Base-by-base conservation (phyloP, 2,329 filamentous ascomycete species). In the Beauveria rudraprayagi region DNA sequence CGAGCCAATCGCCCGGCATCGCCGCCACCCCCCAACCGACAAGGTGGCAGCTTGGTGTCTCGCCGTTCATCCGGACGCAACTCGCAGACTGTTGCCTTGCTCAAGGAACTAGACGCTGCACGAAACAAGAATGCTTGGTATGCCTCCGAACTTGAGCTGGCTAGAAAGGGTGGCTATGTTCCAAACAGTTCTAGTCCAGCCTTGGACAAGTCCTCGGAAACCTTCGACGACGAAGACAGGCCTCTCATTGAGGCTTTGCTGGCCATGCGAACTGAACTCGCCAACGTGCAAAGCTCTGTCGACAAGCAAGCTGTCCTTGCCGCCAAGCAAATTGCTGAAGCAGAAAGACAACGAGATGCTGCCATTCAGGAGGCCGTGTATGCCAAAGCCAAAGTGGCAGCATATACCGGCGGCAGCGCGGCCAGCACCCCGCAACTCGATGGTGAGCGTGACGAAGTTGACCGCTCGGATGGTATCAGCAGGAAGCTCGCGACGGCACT, bases 301-400 rank as follows among this genome's bases (percentile, higher is more conserved):
- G 92, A 97, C 67, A 86, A 91, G 66, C 94, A 97, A 75, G 90
- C 92, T 14, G 80, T 91, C 8, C 78, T 91, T 61, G 92, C 94
- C 9, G 91, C 92, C 0, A 92, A 89, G 72, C 86, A 93, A 64
- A 92, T 99, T 64, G 92, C 93, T 1, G 92, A 97, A 71, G 89
- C 95, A 1, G 94, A 99, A 72, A 92, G 90, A 71, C 94, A 99
- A 76, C 84, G 95, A 56, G 94, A 99, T 74, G 87, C 89, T 46
- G 94, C 94, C n/a, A 87, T 99, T 59, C 90, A 88, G 67, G 95
- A 99, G 76, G 94, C 94, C 1, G 89, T 94, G 0, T 97, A 97
- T 73, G 91, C 92, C 40, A 96, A 95, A 71, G 92, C 95, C 3
- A 97, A 91, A 71, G 78, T 97, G 56, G 92, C 92, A 34, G 92